A percentile compares a stretch with the other conserved stretches of the same genome.
Conservation (phyloP, 257 asterid genomes). For the Solanum peruvianum region DNA sequence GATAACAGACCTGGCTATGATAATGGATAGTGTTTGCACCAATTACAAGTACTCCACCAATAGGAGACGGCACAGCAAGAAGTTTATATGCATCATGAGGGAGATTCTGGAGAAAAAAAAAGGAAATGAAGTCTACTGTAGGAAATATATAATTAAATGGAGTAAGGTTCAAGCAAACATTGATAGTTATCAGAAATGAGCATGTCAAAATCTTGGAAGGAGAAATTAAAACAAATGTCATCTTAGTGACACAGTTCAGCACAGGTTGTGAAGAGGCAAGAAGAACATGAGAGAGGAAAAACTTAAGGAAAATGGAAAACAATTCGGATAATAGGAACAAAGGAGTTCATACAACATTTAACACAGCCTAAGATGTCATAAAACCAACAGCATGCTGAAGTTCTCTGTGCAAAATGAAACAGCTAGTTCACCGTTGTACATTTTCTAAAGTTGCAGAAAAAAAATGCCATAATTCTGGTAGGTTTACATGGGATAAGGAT, state of each 20-base stretch:
- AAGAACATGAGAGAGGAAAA: not conserved
- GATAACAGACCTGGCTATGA: slow-evolving; percentile 74
- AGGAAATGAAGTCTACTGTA: slow-evolving; percentile 1
- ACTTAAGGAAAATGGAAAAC: not conserved
- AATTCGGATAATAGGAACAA: not conserved
- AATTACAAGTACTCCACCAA: slow-evolving; percentile 93
- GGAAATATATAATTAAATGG: not conserved
- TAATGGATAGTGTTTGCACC: slow-evolving; percentile 92
- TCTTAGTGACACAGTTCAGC: not conserved
- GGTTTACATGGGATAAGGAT: not conserved
- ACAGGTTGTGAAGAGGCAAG: not conserved
- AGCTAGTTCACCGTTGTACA: not conserved
- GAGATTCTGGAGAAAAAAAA: slow-evolving; percentile 47
- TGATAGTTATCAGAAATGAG: not conserved
- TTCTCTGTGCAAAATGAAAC: not conserved
- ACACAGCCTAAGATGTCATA: not conserved
- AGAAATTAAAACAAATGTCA: not conserved
- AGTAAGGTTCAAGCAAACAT: not conserved
- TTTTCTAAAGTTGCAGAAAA: not conserved
- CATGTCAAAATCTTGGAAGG: not conserved
- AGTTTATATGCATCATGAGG: slow-evolving; percentile 98
- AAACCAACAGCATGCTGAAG: not conserved
- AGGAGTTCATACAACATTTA: not conserved
- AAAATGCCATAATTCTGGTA: not conserved
- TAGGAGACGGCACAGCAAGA: slow-evolving; percentile 97